A percentile compares a stretch with the other conserved stretches of the same genome.
Evolutionary conservation across 371 early-diverging fungal species (phyloP).

Genomic region (Syncephalastrum contaminatum): DNA sequence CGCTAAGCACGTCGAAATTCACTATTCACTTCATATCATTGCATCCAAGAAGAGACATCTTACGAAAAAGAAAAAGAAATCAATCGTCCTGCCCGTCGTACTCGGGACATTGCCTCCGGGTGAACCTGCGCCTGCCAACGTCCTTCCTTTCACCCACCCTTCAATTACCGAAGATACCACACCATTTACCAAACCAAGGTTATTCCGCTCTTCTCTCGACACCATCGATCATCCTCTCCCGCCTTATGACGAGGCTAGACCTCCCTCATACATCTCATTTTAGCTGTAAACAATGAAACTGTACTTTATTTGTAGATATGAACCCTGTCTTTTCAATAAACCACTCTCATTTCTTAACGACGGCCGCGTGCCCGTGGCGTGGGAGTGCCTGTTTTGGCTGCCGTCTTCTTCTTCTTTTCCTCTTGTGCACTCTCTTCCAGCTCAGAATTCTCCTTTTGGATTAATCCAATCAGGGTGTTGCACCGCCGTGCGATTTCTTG

Average conservation of each 20-base stretch:
- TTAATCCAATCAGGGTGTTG: slow-evolving; percentile 68
- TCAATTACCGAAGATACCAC: slow-evolving; percentile 3
- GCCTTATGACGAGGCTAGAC: slow-evolving; percentile 1
- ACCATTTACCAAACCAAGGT: slow-evolving; percentile 5
- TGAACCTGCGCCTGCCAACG: slow-evolving; percentile 5
- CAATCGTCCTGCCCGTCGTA: neutral
- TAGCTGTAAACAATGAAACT: no score
- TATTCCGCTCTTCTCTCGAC: slow-evolving; percentile 1
- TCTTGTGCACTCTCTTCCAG: slow-evolving; percentile 37
- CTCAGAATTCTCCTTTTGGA: slow-evolving; percentile 63
- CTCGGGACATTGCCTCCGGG: slow-evolving; percentile 3
- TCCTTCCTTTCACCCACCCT: slow-evolving; percentile 1
- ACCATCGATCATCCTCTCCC: neutral
- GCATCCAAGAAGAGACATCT: slow-evolving; percentile 1
- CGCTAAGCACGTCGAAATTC: neutral
- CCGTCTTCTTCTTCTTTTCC: slow-evolving; percentile 26
- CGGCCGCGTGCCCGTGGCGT: no score
- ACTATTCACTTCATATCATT: slow-evolving; percentile 2
- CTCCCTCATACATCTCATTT: neutral
- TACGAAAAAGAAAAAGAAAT: slow-evolving; percentile 4
- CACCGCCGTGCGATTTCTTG: slow-evolving; percentile 81
- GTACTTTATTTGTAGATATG: no score
- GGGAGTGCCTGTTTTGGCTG: no score
- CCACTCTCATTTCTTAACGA: no score
- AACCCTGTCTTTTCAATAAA: no score